phyloP scores from a whole-genome alignment of 108 stramenopile species.

The Epithemia pelagica region DNA sequence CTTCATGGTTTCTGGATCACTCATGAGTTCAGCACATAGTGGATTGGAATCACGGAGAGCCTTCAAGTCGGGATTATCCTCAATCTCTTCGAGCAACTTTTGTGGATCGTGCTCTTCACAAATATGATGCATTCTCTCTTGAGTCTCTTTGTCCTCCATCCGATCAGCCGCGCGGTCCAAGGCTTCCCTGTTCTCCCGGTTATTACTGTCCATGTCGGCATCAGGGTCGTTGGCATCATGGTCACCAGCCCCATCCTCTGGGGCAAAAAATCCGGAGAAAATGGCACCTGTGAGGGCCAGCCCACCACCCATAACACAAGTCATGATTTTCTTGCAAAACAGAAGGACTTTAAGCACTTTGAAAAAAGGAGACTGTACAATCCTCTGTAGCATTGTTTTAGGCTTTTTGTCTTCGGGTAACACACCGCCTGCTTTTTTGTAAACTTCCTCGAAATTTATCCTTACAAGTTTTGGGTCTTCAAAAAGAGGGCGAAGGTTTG shows the following conservation, averaged over 20 bases:
- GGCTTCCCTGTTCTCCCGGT: conserved; percentile 21
- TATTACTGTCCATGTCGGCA: conserved; percentile 16
- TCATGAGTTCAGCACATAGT: conserved; percentile 45
- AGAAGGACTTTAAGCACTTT: conserved; percentile 35
- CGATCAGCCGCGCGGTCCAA: conserved; percentile 42
- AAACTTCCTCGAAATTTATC: conserved; percentile 50
- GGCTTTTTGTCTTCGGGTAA: conserved; percentile 39
- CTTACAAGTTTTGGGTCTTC: conserved; percentile 42
- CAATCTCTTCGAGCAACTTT: conserved; percentile 39
- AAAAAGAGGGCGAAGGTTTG: conserved; percentile 45
- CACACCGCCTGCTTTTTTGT: conserved; percentile 38
- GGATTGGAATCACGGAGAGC: conserved; percentile 42
- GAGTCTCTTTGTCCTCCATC: conserved; percentile 50
- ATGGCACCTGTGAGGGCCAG: conserved; percentile 14
- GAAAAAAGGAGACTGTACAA: conserved; percentile 39
- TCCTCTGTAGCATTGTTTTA: conserved; percentile 6
- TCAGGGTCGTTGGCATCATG: conserved; percentile 13
- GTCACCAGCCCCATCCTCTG: neutral
- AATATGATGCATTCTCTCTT: conserved; percentile 37
- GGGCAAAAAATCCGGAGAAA: conserved; percentile 8
- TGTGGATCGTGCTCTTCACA: conserved; percentile 37
- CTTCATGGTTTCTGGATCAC: conserved; percentile 47
- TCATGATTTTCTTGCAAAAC: conserved; percentile 39
- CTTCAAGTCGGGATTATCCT: conserved; percentile 33
- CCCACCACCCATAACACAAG: conserved; percentile 30